These are phyloP conservation scores for Ascobolus immersus DNA, from an alignment of 495 filamentous ascomycete species.

Conservation along the genomic window DNA sequence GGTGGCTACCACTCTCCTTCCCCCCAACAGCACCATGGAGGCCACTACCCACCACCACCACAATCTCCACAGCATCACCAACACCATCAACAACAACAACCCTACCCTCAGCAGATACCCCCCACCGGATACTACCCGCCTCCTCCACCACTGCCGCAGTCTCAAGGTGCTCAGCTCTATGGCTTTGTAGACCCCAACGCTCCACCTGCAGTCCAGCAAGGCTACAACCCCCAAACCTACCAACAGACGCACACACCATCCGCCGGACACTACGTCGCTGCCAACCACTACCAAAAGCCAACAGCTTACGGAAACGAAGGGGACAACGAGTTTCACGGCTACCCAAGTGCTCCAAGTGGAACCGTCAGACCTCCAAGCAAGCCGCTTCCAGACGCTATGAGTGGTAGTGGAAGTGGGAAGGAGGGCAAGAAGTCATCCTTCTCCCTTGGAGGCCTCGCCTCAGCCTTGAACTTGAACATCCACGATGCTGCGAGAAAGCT, in stretches of 20 bases:
- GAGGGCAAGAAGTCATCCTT: too few relatives aligned
- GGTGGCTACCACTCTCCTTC: neutral
- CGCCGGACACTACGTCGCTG: neutral
- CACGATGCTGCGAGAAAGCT: conserved; percentile 11
- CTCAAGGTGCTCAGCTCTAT: neutral
- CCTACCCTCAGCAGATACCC: neutral
- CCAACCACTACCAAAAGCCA: neutral
- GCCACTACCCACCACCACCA: neutral
- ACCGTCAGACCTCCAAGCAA: conserved; percentile 2
- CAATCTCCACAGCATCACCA: neutral
- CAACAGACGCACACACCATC: neutral
- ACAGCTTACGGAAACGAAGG: neutral
- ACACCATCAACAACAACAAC: neutral
- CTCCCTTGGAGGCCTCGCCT: conserved; percentile 10
- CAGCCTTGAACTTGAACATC: conserved; percentile 8
- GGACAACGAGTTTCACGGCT: neutral
- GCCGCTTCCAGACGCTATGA: conserved; percentile 6
- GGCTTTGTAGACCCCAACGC: too few relatives aligned
- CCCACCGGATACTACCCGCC: neutral
- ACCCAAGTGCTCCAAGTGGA: neutral
- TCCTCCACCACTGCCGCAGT: conserved; percentile 1
- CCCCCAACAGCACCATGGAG: neutral
- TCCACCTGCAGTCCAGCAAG: too few relatives aligned
- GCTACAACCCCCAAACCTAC: too few relatives aligned
- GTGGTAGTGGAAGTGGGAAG: too few relatives aligned